A percentile compares a stretch with the other conserved stretches of the same genome.
Evolutionary conservation across 768 basidiomycete genomes (phyloP).

Genomic region (Rhodotorula kratochvilovae): DNA sequence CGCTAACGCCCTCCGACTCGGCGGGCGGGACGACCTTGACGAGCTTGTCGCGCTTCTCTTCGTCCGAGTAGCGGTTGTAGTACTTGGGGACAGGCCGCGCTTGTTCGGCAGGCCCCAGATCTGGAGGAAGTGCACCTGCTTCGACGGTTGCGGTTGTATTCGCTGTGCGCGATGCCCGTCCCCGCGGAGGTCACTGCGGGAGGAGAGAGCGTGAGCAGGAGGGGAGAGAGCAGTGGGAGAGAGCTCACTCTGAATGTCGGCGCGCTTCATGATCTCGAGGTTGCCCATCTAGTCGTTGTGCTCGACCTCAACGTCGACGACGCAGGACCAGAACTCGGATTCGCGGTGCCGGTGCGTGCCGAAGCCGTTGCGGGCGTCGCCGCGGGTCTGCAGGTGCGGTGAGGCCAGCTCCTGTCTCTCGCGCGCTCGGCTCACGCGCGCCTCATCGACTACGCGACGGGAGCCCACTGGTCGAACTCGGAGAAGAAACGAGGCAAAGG

Average conservation of each 20-base stretch:
- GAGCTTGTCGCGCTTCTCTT: constrained; percentile 72
- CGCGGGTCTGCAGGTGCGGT: constrained; percentile 56
- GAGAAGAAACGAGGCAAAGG: constrained; percentile 54
- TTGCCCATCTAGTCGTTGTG: constrained; percentile 91
- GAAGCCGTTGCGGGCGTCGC: constrained; percentile 69
- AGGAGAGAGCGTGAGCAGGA: background rate
- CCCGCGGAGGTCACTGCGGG: constrained; percentile 62
- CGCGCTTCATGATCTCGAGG: constrained; percentile 78
- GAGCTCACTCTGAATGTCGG: constrained; percentile 72
- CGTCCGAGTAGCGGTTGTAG: constrained; percentile 78
- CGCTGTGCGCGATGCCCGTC: constrained; percentile 82
- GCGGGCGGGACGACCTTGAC: constrained; percentile 72
- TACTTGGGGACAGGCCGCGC: constrained; percentile 62
- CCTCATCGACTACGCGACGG: constrained; percentile 83
- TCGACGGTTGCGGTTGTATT: constrained; percentile 56
- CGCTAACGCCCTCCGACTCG: constrained; percentile 56
- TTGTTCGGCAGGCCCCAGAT: constrained; percentile 62
- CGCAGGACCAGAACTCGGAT: constrained; percentile 87
- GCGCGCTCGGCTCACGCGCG: background rate
- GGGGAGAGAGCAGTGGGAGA: background rate
- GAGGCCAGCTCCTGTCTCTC: constrained; percentile 3
- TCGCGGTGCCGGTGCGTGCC: constrained; percentile 57
- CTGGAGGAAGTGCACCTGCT: constrained; percentile 51
- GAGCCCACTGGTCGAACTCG: constrained; percentile 59
- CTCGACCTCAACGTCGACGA: constrained; percentile 71